Evolutionary conservation across 2,329 filamentous ascomycete species (phyloP).

Genomic region (Botrytis medusae): DNA sequence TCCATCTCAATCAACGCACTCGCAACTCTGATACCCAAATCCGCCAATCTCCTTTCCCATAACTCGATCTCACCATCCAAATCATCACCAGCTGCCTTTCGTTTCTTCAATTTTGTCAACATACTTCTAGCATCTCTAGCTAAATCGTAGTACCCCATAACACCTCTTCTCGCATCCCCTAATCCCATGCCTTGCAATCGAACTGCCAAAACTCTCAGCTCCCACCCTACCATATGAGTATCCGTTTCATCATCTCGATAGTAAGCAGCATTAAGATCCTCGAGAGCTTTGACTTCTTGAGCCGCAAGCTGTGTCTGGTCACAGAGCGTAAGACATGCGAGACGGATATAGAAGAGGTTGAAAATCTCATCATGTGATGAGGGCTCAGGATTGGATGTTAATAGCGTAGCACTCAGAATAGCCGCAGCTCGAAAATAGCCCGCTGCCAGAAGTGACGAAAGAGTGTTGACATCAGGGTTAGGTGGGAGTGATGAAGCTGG

Average conservation of each 20-base stretch:
- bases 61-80: slow-evolving; percentile 49
- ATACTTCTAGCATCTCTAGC: slow-evolving; percentile 71
- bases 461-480: slow-evolving; percentile 55
- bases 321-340: slow-evolving; percentile 79
- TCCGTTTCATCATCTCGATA: slow-evolving; percentile 57
- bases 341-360: slow-evolving; percentile 73
- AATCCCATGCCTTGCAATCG: slow-evolving; percentile 84
- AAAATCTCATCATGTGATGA: slow-evolving; percentile 68
- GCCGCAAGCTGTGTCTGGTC: slow-evolving; percentile 68
- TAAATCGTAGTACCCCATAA: slow-evolving; percentile 90
- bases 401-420: slow-evolving; percentile 61
- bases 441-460: slow-evolving; percentile 64
- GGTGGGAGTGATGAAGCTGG: slow-evolving; percentile 54
- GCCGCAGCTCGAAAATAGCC: slow-evolving; percentile 83
- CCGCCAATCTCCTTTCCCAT: slow-evolving; percentile 72
- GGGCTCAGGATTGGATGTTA: slow-evolving; percentile 55
- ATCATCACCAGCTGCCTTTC: slow-evolving; percentile 6
- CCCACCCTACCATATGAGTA: slow-evolving; percentile 78
- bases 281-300: slow-evolving; percentile 64
- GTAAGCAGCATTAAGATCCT: slow-evolving; percentile 57
- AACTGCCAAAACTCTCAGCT: slow-evolving; percentile 77
- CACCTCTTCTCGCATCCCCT: slow-evolving; percentile 76
- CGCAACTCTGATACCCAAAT: slow-evolving; percentile 69
- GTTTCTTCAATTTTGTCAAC: slow-evolving; percentile 50
- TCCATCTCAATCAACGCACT: slow-evolving; percentile 80